Conservation (phyloP, 2,329 filamentous ascomycete genomes). For the Penicillium sp. region DNA sequence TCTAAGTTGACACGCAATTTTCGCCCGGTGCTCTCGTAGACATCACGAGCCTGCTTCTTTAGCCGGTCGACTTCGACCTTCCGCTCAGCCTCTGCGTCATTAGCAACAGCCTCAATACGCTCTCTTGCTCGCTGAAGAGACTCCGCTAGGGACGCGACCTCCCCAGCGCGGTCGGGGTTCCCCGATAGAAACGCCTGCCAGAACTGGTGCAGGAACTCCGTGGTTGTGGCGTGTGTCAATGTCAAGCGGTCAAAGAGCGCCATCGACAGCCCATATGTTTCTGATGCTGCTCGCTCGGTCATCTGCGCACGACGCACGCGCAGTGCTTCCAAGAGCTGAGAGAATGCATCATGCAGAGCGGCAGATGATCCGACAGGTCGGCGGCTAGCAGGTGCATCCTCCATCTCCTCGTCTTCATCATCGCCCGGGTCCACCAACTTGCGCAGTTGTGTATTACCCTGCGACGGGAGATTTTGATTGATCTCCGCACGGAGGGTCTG, state of each 20-base stretch:
- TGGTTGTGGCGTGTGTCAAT: constrained; percentile 80
- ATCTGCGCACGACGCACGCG: constrained; percentile 48
- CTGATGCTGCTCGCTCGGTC: constrained; percentile 29
- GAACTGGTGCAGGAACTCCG: constrained; percentile 95
- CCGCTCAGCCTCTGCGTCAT: constrained; percentile 68
- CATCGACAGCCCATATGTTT: constrained; percentile 42
- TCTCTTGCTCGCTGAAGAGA: constrained; percentile 68
- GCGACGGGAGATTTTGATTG: constrained; percentile 36
- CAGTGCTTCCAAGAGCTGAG: constrained; percentile 52
- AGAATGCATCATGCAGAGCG: constrained; percentile 49
- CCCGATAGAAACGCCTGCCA: constrained; percentile 88
- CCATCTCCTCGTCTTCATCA: constrained; percentile 50
- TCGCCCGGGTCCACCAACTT: constrained; percentile 48
- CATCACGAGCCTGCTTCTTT: constrained; percentile 61
- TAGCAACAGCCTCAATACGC: constrained; percentile 70
- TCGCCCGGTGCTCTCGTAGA: constrained; percentile 64
- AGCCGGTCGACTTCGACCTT: constrained; percentile 56
- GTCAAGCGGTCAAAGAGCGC: constrained; percentile 54
- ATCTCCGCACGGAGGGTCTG: constrained; percentile 57
- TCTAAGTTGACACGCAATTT: constrained; percentile 59
- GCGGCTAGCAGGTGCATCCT: constrained; percentile 35
- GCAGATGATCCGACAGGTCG: constrained; percentile 58
- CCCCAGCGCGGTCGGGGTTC: constrained; percentile 67
- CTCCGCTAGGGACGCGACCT: constrained; percentile 73
- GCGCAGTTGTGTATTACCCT: constrained; percentile 59